Percentiles rank a stretch among this genome's conserved stretches.
These are phyloP conservation scores for Cladophialophora psammophila DNA, from an alignment of 2,329 filamentous ascomycete genomes.

Conservation along the genomic window DNA sequence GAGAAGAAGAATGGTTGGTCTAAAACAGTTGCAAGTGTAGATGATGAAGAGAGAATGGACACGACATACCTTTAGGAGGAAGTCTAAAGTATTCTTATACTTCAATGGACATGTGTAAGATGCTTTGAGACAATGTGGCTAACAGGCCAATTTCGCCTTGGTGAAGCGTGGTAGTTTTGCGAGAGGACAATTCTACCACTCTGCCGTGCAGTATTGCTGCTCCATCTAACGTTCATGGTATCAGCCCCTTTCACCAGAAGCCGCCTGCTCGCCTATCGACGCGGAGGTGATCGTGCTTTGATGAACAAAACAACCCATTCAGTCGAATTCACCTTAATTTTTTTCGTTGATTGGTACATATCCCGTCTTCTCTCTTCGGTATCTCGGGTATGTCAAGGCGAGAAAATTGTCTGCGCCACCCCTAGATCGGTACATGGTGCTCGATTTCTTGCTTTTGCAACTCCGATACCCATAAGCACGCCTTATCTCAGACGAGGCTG, in stretches of 20 bases:
- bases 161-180: conserved; percentile 10
- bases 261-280: conserved; percentile 3
- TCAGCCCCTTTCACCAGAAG: not conserved
- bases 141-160: conserved; percentile 1
- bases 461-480: not conserved
- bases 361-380: not conserved
- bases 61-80: not conserved
- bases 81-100: not conserved
- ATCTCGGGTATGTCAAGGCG: not conserved
- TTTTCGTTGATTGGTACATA: not conserved
- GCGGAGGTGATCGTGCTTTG: not conserved
- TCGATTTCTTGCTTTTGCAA: not conserved
- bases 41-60: not conserved
- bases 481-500: conserved; percentile 7
- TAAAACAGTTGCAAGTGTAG: not conserved
- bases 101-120: not conserved
- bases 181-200: not conserved
- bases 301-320: not conserved
- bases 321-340: not conserved
- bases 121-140: not conserved
- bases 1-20: not conserved
- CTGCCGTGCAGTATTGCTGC: not conserved
- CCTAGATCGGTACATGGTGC: not conserved
- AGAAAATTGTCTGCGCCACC: conserved; percentile 10
- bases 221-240: not conserved